phyloP scores from a whole-genome alignment of 768 basidiomycete genomes.

The Amanita thiersii region DNA sequence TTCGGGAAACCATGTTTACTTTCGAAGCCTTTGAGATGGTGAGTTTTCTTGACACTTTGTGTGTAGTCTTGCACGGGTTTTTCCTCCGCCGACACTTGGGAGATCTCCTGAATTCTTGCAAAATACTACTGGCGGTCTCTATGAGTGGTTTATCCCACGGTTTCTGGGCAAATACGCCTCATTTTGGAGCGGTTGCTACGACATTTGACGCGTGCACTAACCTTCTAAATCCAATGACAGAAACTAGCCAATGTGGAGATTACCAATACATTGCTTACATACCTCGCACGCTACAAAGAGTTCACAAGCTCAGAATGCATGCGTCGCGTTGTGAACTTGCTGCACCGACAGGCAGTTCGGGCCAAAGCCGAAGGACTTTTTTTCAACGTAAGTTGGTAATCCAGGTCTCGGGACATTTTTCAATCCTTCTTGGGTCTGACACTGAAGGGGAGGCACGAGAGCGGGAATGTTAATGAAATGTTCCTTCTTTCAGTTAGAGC shows the following conservation, averaged over 20 bases:
- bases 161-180: background rate
- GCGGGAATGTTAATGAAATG: too few species aligned
- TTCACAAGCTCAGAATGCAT: conserved; percentile 75
- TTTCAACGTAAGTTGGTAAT: conserved; percentile 65
- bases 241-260: conserved; percentile 87
- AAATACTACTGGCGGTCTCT: too few species aligned
- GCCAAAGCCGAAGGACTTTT: conserved; percentile 92
- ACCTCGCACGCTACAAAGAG: conserved; percentile 78
- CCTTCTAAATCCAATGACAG: conserved; percentile 33
- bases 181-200: background rate
- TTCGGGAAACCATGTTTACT: conserved; percentile 83
- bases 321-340: conserved; percentile 81
- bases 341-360: conserved; percentile 87
- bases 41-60: conserved; percentile 16
- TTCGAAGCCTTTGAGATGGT: conserved; percentile 91
- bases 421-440: too few species aligned
- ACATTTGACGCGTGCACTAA: conserved; percentile 1
- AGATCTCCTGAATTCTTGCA: too few species aligned
- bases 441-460: too few species aligned
- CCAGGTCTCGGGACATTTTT: too few species aligned
- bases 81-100: conserved; percentile 4
- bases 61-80: background rate
- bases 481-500: too few species aligned
- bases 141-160: too few species aligned
- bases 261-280: conserved; percentile 73